Evolutionary conservation across 1,284 basidiomycete genomes (phyloP).

Genomic region (Somion occarium): DNA sequence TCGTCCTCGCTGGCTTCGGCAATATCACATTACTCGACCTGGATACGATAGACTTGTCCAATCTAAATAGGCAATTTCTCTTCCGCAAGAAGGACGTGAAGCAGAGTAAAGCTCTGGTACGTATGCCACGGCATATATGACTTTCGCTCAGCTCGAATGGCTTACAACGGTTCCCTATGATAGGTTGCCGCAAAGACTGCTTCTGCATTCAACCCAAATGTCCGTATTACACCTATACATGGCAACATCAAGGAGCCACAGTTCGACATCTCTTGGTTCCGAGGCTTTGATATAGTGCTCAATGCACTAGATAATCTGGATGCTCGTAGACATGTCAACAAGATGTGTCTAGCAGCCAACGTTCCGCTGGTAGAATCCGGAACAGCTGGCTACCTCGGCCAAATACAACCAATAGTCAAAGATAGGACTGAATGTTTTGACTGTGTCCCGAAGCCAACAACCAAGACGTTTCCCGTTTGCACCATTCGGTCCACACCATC

Average conservation of each 20-base stretch:
- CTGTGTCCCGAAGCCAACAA: constrained; percentile 84
- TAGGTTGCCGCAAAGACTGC: constrained; percentile 90
- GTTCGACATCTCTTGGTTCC: constrained; percentile 90
- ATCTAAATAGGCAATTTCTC: constrained; percentile 96
- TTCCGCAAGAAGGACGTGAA: constrained; percentile 98
- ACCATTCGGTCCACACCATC: constrained; percentile 97
- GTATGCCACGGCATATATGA: constrained; percentile 10
- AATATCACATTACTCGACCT: constrained; percentile 93
- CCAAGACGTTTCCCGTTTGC: constrained; percentile 96
- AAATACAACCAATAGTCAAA: constrained; percentile 75
- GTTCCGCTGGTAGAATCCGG: constrained; percentile 95
- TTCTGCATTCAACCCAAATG: constrained; percentile 87
- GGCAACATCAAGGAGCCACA: constrained; percentile 94
- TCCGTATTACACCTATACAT: constrained; percentile 85
- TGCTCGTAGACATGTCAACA: constrained; percentile 91
- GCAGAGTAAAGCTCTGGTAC: constrained; percentile 88
- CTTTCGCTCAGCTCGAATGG: constrained; percentile 4
- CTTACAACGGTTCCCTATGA: no score
- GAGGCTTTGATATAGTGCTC: constrained; percentile 86
- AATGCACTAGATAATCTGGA: constrained; percentile 97
- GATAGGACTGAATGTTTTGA: constrained; percentile 90
- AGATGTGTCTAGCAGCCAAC: constrained; percentile 90
- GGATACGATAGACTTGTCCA: constrained; percentile 98
- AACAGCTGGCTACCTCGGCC: constrained; percentile 92
- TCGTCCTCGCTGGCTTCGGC: constrained; percentile 90